phyloP scores from a whole-genome alignment of 2,329 filamentous ascomycete species.

The Colletotrichum noveboracense region DNA sequence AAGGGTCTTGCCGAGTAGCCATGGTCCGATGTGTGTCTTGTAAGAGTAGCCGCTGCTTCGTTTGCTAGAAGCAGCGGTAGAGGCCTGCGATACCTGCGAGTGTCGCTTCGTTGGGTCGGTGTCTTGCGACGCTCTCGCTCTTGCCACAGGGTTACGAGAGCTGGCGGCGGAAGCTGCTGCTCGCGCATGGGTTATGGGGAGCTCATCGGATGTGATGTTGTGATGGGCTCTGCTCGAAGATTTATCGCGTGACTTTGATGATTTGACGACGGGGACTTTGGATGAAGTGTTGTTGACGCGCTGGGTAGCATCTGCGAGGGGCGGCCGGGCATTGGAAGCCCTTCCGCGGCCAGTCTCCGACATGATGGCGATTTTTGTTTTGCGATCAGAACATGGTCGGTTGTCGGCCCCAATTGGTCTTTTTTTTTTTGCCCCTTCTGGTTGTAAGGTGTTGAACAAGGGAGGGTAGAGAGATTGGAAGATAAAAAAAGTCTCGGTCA shows the following conservation, averaged over 20 bases:
- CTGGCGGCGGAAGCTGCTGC: not conserved
- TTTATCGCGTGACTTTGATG: conserved; percentile 33
- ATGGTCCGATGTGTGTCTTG: conserved; percentile 87
- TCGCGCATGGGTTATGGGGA: not conserved
- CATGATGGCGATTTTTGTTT: conserved; percentile 4
- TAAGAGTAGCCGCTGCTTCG: conserved; percentile 44
- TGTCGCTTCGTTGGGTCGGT: conserved; percentile 40
- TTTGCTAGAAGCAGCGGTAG: conserved; percentile 38
- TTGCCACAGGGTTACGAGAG: conserved; percentile 26
- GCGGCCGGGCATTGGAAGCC: conserved; percentile 34
- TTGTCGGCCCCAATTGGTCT: not conserved
- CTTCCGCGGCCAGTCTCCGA: conserved; percentile 16
- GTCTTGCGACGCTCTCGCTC: conserved; percentile 31
- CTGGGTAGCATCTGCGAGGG: conserved; percentile 52
- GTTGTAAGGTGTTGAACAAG: not conserved
- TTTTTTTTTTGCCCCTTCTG: not conserved
- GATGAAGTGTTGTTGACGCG: conserved; percentile 47
- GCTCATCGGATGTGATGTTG: not conserved
- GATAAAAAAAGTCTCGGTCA: conserved; percentile 6
- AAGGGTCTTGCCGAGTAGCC: conserved; percentile 88
- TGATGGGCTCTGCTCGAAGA: not conserved
- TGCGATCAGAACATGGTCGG: conserved; percentile 15
- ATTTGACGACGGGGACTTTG: conserved; percentile 30
- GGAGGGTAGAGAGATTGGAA: not conserved
- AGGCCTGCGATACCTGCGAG: conserved; percentile 47